These are phyloP conservation scores for Cryphonectria parasitica DNA, from an alignment of 2,329 filamentous ascomycete genomes.

Conservation along the genomic window DNA sequence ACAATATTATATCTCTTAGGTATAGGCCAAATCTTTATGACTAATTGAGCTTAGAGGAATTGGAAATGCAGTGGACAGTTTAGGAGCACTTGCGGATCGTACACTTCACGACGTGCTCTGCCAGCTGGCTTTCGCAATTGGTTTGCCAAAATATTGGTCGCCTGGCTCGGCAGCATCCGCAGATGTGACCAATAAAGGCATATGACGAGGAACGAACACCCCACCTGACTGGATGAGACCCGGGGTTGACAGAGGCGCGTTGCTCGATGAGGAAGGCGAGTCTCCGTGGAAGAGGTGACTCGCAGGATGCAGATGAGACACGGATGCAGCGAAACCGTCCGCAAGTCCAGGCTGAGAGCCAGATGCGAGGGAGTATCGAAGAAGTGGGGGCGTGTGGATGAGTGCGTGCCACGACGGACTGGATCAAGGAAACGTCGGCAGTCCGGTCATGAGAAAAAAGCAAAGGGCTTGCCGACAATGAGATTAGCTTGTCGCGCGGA, in stretches of 20 bases:
- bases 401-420: neutral
- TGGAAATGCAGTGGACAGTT: neutral
- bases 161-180: neutral
- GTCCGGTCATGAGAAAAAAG: neutral
- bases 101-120: constrained; percentile 7
- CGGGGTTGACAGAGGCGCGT: neutral
- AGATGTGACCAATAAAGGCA: neutral
- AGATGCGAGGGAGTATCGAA: neutral
- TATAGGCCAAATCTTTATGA: neutral
- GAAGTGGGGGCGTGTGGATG: neutral
- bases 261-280: constrained; percentile 6
- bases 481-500: neutral
- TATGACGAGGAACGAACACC: neutral
- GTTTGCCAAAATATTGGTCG: neutral
- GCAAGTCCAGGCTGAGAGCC: neutral
- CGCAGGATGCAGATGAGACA: neutral
- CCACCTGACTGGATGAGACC: neutral
- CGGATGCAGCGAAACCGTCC: neutral
- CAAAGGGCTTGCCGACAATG: neutral
- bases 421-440: neutral
- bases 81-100: neutral
- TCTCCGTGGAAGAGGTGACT: neutral
- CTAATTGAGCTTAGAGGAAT: neutral
- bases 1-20: neutral
- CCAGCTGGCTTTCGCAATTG: neutral